These are phyloP conservation scores for Emericellopsis terricola DNA, from an alignment of 495 filamentous ascomycete genomes.

Conservation along the genomic window DNA sequence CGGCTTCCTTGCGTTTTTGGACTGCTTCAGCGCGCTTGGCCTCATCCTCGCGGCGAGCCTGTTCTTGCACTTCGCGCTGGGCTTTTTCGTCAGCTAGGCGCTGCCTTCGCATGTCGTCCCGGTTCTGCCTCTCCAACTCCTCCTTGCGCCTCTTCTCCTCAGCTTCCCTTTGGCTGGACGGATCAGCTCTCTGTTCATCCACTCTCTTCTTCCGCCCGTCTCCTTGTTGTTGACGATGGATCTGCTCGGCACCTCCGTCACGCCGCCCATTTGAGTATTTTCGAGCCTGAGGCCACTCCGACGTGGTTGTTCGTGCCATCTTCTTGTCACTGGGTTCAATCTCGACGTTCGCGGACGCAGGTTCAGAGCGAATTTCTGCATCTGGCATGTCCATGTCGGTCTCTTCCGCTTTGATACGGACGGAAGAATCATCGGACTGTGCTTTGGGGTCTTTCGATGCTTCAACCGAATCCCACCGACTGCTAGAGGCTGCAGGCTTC, in stretches of 20 bases:
- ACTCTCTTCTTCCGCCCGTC: constrained; percentile 12
- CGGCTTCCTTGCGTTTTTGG: constrained; percentile 16
- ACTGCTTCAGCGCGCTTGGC: constrained; percentile 17
- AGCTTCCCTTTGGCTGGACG: constrained; percentile 22
- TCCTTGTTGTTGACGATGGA: constrained; percentile 10
- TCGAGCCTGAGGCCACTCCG: constrained; percentile 14
- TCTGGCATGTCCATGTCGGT: constrained; percentile 28
- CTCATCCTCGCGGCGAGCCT: constrained; percentile 17
- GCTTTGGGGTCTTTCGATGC: constrained; percentile 22
- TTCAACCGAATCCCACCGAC: too few species aligned
- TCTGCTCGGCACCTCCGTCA: constrained; percentile 5
- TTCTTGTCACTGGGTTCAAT: constrained; percentile 22
- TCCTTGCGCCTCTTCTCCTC: constrained; percentile 8
- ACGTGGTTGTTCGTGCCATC: constrained; percentile 31
- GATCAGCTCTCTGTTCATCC: constrained; percentile 17
- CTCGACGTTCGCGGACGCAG: constrained; percentile 11
- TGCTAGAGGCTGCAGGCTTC: too few species aligned
- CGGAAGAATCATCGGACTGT: constrained; percentile 17
- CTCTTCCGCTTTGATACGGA: constrained; percentile 29
- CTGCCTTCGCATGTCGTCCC: too few species aligned
- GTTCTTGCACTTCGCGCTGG: constrained; percentile 17
- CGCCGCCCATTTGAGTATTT: constrained; percentile 23
- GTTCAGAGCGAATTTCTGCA: too few species aligned
- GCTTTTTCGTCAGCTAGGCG: constrained; percentile 7
- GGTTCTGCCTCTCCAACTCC: constrained; percentile 15